Evolutionary conservation across 108 stramenopile species (phyloP).

Genomic region (Skeletonema potamos): DNA sequence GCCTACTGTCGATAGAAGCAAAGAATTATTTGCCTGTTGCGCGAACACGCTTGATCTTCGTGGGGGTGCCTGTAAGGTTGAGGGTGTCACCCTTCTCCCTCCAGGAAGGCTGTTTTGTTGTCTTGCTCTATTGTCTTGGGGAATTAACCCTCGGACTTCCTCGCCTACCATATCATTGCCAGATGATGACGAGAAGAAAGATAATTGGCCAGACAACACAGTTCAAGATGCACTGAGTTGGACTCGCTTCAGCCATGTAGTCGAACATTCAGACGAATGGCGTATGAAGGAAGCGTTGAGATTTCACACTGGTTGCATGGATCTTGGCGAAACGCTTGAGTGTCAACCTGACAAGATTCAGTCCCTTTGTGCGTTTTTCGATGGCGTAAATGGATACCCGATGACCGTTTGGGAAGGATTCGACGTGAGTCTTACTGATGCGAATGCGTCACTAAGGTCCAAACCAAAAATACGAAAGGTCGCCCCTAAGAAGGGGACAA

Average conservation of each 20-base stretch:
- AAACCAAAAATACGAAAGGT: not conserved
- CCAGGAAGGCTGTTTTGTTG: constrained; percentile 62
- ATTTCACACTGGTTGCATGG: constrained; percentile 45
- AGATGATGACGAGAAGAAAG: constrained; percentile 14
- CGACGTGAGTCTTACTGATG: constrained; percentile 15
- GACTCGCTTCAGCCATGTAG: constrained; percentile 16
- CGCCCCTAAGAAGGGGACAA: not conserved
- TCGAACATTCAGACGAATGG: constrained; percentile 7
- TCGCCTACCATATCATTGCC: not conserved
- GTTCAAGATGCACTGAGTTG: constrained; percentile 10
- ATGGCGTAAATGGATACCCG: constrained; percentile 52
- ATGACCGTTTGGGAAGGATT: constrained; percentile 52
- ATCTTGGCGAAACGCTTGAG: constrained; percentile 63
- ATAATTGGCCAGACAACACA: constrained; percentile 7
- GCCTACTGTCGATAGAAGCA: constrained; percentile 5
- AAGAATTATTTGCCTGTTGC: constrained; percentile 49
- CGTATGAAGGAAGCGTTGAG: constrained; percentile 47
- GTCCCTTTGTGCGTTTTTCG: constrained; percentile 57
- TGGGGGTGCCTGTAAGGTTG: constrained; percentile 58
- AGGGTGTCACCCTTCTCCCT: constrained; percentile 65
- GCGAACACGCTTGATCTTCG: constrained; percentile 66
- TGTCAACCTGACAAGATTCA: constrained; percentile 57
- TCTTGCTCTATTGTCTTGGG: constrained; percentile 59
- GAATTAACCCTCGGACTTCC: constrained; percentile 33
- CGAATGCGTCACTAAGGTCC: not conserved